Evolutionary conservation across 2,329 filamentous ascomycete species (phyloP), one percentile per base, ranked within the genome.

Genomic region (Colletotrichum sp.): DNA sequence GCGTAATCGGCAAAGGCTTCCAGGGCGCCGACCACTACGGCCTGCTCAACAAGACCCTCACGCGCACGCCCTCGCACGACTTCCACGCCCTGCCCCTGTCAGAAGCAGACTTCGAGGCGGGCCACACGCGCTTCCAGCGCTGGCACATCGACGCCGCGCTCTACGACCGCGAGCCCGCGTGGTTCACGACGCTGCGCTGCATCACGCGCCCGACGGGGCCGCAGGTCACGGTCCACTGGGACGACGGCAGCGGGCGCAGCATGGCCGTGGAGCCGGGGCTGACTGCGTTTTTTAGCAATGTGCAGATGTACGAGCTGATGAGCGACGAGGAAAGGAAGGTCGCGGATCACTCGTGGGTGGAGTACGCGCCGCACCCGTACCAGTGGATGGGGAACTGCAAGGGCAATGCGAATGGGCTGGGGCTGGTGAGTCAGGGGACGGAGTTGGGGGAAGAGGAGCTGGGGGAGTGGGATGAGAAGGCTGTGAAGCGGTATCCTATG

Each of bases 101-200:
- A 1, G 71, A 79, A 8, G 81, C 81, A 2, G 83, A 86, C 6
- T 88, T 88, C 72, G 78, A 82, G 3, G 77, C 80, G 7, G 87
- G 87, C 12, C 82, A 86, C 59, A 87, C 86, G 1, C 85, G 87
- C 22, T 88, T 88, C 74, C 87, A 88, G 63, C 81, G 85, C 30
- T 89, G 87, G 87, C 87, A 89, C 75, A 86, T 88, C n/a, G 87
- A 89, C 74, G 87, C 86, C 9, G 86, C 87, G 2, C 81, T 88
- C 3, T 88, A 87, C 75, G 84, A 78, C 5, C 81, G 83, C 7
- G 83, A 87, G 32, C 86, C 86, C 0, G 83, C 86, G 2, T 85
- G 83, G 82, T 87, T 87, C 77, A 88, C 85, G 7, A 86, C 85
- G 3, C 81, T 88, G 5, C 84, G 85, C 7, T 84, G 82, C 55